Evolutionary conservation across 2,329 filamentous ascomycete species (phyloP).

Genomic region (Torrubiellomyces zombiae): DNA sequence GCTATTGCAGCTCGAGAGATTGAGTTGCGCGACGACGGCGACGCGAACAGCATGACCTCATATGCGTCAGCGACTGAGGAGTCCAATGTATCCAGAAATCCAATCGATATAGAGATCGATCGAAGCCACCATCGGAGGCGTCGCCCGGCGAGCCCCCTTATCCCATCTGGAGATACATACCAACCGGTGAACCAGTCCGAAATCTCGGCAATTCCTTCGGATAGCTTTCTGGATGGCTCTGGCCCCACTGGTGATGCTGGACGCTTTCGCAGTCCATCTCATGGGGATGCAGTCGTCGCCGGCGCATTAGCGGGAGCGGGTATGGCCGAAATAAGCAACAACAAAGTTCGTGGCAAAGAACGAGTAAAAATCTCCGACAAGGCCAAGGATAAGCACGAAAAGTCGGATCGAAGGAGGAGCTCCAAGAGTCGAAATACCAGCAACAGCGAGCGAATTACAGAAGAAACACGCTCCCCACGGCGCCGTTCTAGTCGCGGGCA

Average conservation of each 20-base stretch:
- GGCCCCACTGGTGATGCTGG: slow-evolving; percentile 24
- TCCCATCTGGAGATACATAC: slow-evolving; percentile 42
- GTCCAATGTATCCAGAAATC: slow-evolving; percentile 59
- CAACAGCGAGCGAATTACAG: slow-evolving; percentile 27
- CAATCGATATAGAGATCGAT: slow-evolving; percentile 81
- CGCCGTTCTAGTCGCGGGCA: slow-evolving; percentile 34
- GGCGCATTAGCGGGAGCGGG: slow-evolving; percentile 20
- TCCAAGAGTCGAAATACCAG: slow-evolving; percentile 34
- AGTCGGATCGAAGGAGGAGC: slow-evolving; percentile 29
- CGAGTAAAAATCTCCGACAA: slow-evolving; percentile 22
- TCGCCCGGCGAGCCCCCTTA: slow-evolving; percentile 51
- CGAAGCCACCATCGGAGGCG: slow-evolving; percentile 38
- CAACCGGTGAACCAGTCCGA: slow-evolving; percentile 57
- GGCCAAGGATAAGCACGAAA: slow-evolving; percentile 30
- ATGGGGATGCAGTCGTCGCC: slow-evolving; percentile 18
- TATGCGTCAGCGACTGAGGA: slow-evolving; percentile 67
- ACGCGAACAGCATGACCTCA: slow-evolving; percentile 52
- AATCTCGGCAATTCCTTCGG: slow-evolving; percentile 58
- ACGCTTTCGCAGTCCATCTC: slow-evolving; percentile 25
- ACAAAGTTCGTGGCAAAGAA: slow-evolving; percentile 28
- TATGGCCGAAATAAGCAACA: slow-evolving; percentile 24
- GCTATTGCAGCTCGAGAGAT: slow-evolving; percentile 21
- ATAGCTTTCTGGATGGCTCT: slow-evolving; percentile 45
- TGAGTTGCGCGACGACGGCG: slow-evolving; percentile 33
- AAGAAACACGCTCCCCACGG: slow-evolving; percentile 28